phyloP scores from a whole-genome alignment of 306 rosid genomes.

The Citrullus colocynthis region DNA sequence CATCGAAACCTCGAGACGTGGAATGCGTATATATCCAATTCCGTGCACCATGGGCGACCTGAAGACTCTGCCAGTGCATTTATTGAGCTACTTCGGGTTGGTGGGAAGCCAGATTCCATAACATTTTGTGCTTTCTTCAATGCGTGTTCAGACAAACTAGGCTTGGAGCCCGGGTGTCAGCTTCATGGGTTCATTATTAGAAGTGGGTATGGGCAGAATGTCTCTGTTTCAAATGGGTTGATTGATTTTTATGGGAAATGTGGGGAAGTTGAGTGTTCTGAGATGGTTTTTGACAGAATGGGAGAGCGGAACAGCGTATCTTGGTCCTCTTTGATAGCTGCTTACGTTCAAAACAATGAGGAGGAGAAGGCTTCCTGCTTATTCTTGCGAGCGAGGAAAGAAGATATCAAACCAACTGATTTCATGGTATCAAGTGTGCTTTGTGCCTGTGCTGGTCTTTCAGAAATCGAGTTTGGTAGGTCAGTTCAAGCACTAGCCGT shows the following conservation, averaged over 20 bases:
- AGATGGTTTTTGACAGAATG: constrained; percentile 43
- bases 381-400: constrained; percentile 42
- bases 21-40: constrained; percentile 78
- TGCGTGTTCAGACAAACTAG: constrained; percentile 46
- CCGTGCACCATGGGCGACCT: constrained; percentile 44
- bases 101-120: constrained; percentile 50
- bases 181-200: constrained; percentile 49
- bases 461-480: constrained; percentile 61
- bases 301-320: constrained; percentile 40
- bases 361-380: constrained; percentile 68
- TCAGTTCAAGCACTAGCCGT: constrained; percentile 66
- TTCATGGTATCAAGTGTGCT: constrained; percentile 64
- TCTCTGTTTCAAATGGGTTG: constrained; percentile 58
- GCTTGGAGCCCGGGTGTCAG: constrained; percentile 46
- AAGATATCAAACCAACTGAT: constrained; percentile 46
- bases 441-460: constrained; percentile 73
- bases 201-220: constrained; percentile 33
- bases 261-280: constrained; percentile 33
- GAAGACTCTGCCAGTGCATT: constrained; percentile 30
- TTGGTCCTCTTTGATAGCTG: constrained; percentile 74
- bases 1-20: constrained; percentile 49
- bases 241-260: constrained; percentile 85
- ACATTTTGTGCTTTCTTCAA: constrained; percentile 70
- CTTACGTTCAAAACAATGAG: constrained; percentile 44
- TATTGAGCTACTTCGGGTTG: constrained; percentile 35